Evolutionary conservation across 352 stramenopile genomes (phyloP).

Genomic region (Globisporangium cystogenes): DNA sequence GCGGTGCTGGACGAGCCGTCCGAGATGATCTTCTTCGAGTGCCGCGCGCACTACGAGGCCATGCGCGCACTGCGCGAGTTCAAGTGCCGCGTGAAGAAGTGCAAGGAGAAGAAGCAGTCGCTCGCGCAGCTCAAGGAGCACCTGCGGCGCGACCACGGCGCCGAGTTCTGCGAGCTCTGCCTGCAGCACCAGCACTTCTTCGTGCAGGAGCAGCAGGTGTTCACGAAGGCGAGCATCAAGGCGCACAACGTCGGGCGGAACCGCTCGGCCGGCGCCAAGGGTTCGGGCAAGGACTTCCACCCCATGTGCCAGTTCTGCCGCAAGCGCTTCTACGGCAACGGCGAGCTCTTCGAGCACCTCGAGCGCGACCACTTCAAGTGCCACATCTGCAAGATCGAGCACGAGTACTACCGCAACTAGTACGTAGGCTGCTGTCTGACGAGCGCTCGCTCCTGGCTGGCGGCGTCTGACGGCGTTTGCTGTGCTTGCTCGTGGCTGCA

Average conservation of each 20-base stretch:
- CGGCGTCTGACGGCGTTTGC: constrained; percentile 1
- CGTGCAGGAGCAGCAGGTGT: constrained; percentile 76
- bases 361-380: constrained; percentile 90
- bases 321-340: constrained; percentile 79
- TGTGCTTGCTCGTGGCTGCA: constrained; percentile 17
- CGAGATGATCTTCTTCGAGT: constrained; percentile 78
- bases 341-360: constrained; percentile 83
- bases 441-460: too few species aligned
- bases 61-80: constrained; percentile 57
- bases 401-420: constrained; percentile 90
- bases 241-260: constrained; percentile 57
- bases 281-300: constrained; percentile 74
- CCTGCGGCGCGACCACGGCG: constrained; percentile 50
- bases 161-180: constrained; percentile 78
- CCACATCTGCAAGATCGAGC: constrained; percentile 84
- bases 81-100: constrained; percentile 58
- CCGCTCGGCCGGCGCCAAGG: constrained; percentile 31
- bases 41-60: constrained; percentile 48
- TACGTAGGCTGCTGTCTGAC: too few species aligned
- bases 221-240: constrained; percentile 62
- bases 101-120: constrained; percentile 42
- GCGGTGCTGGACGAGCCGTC: constrained; percentile 66
- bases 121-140: constrained; percentile 65
- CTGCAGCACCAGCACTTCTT: constrained; percentile 75
- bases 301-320: constrained; percentile 89